These are phyloP conservation scores for Botryosphaeria dothidea DNA, from an alignment of 2,329 filamentous ascomycete genomes.

Conservation along the genomic window DNA sequence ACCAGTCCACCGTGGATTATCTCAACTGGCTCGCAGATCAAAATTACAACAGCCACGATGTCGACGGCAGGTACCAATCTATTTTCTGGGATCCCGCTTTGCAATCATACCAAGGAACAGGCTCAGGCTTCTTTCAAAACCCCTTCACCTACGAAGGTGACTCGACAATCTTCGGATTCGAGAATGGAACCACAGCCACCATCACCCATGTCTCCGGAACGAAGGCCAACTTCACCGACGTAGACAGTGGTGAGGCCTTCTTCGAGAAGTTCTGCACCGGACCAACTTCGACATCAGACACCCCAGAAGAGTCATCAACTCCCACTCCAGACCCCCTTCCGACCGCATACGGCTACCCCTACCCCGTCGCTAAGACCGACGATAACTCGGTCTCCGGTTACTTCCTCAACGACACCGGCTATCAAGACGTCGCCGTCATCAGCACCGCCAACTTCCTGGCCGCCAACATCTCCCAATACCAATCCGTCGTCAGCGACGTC, in stretches of 20 bases:
- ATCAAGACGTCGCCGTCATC: slow-evolving; percentile 50
- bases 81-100: slow-evolving; percentile 38
- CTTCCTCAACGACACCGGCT: slow-evolving; percentile 42
- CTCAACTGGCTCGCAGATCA: slow-evolving; percentile 34
- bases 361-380: slow-evolving; percentile 37
- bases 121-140: slow-evolving; percentile 19
- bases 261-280: slow-evolving; percentile 42
- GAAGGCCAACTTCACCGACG: slow-evolving; percentile 34
- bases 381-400: slow-evolving; percentile 47
- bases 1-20: slow-evolving; percentile 33
- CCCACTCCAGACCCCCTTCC: slow-evolving; percentile 25
- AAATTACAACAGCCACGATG: slow-evolving; percentile 38
- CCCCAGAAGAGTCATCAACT: slow-evolving; percentile 24
- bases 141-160: slow-evolving; percentile 30
- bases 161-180: slow-evolving; percentile 37
- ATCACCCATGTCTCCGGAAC: slow-evolving; percentile 35
- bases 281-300: slow-evolving; percentile 5
- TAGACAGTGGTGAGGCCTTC: slow-evolving; percentile 42
- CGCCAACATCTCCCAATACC: slow-evolving; percentile 35
- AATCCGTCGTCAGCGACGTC: slow-evolving; percentile 45
- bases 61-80: slow-evolving; percentile 43
- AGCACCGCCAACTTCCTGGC: slow-evolving; percentile 43
- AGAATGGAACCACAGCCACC: slow-evolving; percentile 36
- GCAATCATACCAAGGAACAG: slow-evolving; percentile 29
- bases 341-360: slow-evolving; percentile 39